Conservation (phyloP, 2,329 filamentous ascomycete genomes). For the Nigrograna mackinnonii region DNA sequence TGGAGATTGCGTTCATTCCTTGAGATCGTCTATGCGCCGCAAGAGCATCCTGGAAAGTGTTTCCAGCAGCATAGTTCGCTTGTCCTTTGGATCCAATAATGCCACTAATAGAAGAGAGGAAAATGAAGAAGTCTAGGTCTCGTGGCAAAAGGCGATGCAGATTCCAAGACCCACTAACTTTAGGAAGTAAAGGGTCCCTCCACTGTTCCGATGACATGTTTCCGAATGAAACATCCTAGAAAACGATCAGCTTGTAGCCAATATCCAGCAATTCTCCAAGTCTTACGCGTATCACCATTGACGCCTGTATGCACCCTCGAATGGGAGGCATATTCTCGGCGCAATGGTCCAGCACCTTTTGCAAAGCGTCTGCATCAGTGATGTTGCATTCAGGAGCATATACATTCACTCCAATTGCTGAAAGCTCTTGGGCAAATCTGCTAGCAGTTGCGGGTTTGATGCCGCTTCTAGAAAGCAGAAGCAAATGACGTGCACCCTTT, state of each 20-base stretch:
- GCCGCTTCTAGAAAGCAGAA: background rate
- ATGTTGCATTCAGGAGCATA: background rate
- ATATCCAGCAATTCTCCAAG: too few species aligned
- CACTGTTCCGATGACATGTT: slow-evolving; percentile 16
- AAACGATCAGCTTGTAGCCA: too few species aligned
- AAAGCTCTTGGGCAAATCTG: background rate
- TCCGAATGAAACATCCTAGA: background rate
- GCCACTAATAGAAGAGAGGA: slow-evolving; percentile 1
- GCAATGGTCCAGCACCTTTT: background rate
- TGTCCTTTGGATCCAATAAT: background rate
- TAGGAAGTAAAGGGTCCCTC: slow-evolving; percentile 11
- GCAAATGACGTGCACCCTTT: background rate
- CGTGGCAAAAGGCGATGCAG: background rate
- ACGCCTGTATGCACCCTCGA: background rate
- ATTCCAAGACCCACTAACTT: slow-evolving; percentile 11
- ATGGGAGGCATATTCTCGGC: background rate
- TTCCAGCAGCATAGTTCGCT: slow-evolving; percentile 2
- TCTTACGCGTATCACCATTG: slow-evolving; percentile 8
- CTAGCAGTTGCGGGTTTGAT: background rate
- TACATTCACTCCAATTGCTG: background rate
- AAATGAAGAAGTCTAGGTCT: slow-evolving; percentile 1
- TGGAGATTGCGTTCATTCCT: slow-evolving; percentile 15
- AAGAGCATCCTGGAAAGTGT: slow-evolving; percentile 1
- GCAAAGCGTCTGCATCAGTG: background rate
- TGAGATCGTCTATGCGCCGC: slow-evolving; percentile 16